Evolutionary conservation across 2,329 filamentous ascomycete genomes (phyloP).

Genomic region (Blastomyces percursus): DNA sequence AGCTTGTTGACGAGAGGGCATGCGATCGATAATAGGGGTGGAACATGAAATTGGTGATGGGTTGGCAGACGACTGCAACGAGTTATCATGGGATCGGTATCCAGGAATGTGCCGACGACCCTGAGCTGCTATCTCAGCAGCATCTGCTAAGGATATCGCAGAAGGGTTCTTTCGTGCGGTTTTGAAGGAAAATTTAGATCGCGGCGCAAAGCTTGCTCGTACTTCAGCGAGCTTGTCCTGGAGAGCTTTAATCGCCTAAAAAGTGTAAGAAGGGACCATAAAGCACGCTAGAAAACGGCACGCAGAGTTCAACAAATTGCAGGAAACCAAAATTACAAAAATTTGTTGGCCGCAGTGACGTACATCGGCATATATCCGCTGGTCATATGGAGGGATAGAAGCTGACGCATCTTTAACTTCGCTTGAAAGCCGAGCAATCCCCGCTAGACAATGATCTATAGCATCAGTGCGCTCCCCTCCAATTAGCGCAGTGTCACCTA

Average conservation of each 20-base stretch:
- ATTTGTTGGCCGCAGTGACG: constrained; percentile 7
- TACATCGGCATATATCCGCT: constrained; percentile 73
- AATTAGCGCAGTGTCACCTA: constrained; percentile 51
- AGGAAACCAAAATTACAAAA: constrained; percentile 14
- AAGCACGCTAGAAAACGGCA: constrained; percentile 3
- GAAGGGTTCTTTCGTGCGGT: constrained; percentile 42
- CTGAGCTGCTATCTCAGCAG: constrained; percentile 43
- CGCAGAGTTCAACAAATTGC: background rate
- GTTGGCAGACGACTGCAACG: constrained; percentile 30
- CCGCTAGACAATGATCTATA: constrained; percentile 66
- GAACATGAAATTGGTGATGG: constrained; percentile 28
- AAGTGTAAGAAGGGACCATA: constrained; percentile 5
- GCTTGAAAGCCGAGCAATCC: constrained; percentile 68
- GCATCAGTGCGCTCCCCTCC: constrained; percentile 70
- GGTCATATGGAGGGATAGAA: constrained; percentile 79
- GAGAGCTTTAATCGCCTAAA: constrained; percentile 64
- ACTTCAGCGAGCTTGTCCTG: constrained; percentile 66
- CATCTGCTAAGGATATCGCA: constrained; percentile 38
- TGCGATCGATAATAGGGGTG: constrained; percentile 28
- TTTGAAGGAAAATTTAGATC: constrained; percentile 76
- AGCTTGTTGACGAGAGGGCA: constrained; percentile 18
- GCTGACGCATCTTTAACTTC: constrained; percentile 75
- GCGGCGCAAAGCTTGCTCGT: constrained; percentile 57
- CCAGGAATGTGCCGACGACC: constrained; percentile 36
- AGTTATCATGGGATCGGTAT: constrained; percentile 31